Conservation (phyloP, 208 protist genomes). For the Leishmania lainsoni region DNA sequence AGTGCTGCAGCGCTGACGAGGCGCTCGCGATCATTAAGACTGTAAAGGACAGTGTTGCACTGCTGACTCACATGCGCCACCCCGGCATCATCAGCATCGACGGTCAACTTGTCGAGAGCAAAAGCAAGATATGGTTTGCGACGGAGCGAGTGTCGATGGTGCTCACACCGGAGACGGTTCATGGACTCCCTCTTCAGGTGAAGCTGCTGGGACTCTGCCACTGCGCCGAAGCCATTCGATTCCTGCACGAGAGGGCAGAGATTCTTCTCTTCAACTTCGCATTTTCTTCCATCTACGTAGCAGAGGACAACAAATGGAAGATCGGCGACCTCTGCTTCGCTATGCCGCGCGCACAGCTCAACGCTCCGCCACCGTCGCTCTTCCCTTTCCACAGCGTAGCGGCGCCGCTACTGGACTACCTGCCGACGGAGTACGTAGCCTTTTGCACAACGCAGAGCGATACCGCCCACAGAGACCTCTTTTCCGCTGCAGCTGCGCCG, state of each 20-base stretch:
- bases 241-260: constrained; percentile 55
- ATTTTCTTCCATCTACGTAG: constrained; percentile 49
- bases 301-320: constrained; percentile 50
- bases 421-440: constrained; percentile 44
- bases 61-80: constrained; percentile 53
- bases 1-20: constrained; percentile 25
- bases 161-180: constrained; percentile 29
- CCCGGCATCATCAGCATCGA: constrained; percentile 45
- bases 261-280: constrained; percentile 57
- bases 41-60: constrained; percentile 33
- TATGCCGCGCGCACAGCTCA: constrained; percentile 20
- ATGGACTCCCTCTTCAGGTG: constrained; percentile 38
- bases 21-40: constrained; percentile 34
- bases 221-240: constrained; percentile 51
- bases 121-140: constrained; percentile 46
- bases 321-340: constrained; percentile 55
- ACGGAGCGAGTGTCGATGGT: constrained; percentile 50
- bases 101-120: constrained; percentile 40
- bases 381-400: constrained; percentile 35
- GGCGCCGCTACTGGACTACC: constrained; percentile 61
- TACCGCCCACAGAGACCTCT: constrained; percentile 12
- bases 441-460: constrained; percentile 8
- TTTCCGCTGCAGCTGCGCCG: constrained; percentile 5
- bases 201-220: constrained; percentile 43
- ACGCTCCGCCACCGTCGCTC: not conserved